Evolutionary conservation across 352 stramenopile genomes (phyloP).

Genomic region (Globisporangium iwayamae): DNA sequence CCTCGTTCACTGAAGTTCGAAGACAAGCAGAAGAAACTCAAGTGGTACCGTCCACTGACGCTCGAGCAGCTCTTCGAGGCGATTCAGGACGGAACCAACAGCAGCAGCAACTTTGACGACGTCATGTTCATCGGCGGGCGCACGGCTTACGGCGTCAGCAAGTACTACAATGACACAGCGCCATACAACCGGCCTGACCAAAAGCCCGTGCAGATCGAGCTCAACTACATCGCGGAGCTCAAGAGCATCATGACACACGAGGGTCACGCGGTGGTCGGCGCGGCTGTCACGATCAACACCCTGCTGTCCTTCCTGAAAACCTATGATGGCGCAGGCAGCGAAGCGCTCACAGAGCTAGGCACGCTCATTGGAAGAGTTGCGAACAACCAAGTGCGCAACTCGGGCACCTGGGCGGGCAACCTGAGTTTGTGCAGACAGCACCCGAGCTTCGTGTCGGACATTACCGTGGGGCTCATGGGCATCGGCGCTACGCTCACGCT

Average conservation of each 20-base stretch:
- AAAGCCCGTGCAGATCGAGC: constrained; percentile 24
- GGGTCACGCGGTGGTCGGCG: constrained; percentile 44
- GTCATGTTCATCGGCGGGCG: constrained; percentile 66
- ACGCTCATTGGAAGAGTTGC: constrained; percentile 39
- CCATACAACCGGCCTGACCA: constrained; percentile 60
- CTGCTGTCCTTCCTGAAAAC: constrained; percentile 76
- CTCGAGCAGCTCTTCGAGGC: constrained; percentile 51
- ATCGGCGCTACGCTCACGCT: constrained; percentile 74
- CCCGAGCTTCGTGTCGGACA: constrained; percentile 49
- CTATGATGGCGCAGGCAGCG: constrained; percentile 72
- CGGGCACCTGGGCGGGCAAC: constrained; percentile 17
- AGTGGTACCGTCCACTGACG: constrained; percentile 37
- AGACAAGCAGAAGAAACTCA: constrained; percentile 6
- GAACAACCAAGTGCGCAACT: constrained; percentile 60
- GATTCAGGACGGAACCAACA: constrained; percentile 77
- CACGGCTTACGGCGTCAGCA: constrained; percentile 42
- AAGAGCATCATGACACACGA: constrained; percentile 13
- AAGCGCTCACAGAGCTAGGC: constrained; percentile 27
- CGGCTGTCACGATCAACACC: constrained; percentile 61
- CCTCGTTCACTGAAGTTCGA: constrained; percentile 27
- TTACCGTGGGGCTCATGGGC: constrained; percentile 55
- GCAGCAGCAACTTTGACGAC: constrained; percentile 49
- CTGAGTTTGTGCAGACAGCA: constrained; percentile 38
- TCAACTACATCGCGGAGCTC: constrained; percentile 55
- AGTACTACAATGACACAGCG: constrained; percentile 57